Base-by-base conservation (phyloP, 2,329 filamentous ascomycete genomes). In the Metarhizium humberi region DNA sequence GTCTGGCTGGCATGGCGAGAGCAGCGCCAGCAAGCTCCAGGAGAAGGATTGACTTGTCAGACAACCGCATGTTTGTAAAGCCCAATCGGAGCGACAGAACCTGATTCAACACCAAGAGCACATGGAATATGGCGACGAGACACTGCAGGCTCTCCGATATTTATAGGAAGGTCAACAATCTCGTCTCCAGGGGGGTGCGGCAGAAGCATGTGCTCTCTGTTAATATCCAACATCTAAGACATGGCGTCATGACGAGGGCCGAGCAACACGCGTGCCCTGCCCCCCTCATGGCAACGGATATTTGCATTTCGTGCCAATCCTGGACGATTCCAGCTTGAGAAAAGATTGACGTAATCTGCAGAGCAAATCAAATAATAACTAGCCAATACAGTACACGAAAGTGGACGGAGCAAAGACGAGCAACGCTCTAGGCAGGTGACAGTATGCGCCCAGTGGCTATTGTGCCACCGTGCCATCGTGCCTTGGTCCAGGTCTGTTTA, bases 391-490 rank as follows among this genome's bases (percentile, higher is more conserved):
- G 30, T 53, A 4, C 29, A 46, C 11, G 20, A 32, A 16, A 25
- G n/a, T 30, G 11, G 29, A 16, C 10, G 32, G 8, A 18, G 16
- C 48, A 20, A 20, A 29, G 51, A 36, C 50, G n/a, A 51, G 40
- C 14, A 18, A 38, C 54, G 36, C 49, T 49, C 51, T 47, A 45
- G 57, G 57, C 53, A 59, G 53, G 57, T 57, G 53, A 47, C 57
- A 54, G 20, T 53, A 8, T 16, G 45, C 3, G 13, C 50, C 6
- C 42, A 14, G 48, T 51, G 42, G n/a, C 42, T 10, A 45, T 20
- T 8, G 45, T 29, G 45, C 11, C 7, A 34, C 20, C 7, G 42
- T 47, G 43, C 36, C 43, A 32, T 43, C 42, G 13, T 43, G 42
- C 52, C 36, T 50, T 52, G 46, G 55, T 18, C 18, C 38, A 42